phyloP scores from a whole-genome alignment of 1,284 basidiomycete species.

The Tylopilus orsonianus region DNA sequence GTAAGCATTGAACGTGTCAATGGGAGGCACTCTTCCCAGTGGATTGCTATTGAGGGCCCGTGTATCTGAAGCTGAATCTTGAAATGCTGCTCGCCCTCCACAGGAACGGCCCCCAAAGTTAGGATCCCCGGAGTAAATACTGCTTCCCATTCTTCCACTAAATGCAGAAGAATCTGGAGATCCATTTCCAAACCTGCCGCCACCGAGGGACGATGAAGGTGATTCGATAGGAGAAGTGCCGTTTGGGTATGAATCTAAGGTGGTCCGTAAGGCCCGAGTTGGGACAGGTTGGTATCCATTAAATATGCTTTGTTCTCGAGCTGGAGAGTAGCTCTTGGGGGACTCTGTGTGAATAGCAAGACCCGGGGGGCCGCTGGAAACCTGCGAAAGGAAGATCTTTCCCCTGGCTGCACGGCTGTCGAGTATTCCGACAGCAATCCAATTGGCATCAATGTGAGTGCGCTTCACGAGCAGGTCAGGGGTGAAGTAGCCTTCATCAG shows the following conservation, averaged over 20 bases:
- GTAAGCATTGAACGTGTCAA: conserved; percentile 47
- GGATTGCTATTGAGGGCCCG: conserved; percentile 36
- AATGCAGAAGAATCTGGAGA: conserved; percentile 67
- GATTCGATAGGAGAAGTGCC: conserved; percentile 61
- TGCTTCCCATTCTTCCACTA: conserved; percentile 45
- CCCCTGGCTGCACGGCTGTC: conserved; percentile 48
- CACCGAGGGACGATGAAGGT: conserved; percentile 67
- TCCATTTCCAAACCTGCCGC: conserved; percentile 57
- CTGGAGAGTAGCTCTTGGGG: conserved; percentile 34
- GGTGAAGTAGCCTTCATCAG: conserved; percentile 89
- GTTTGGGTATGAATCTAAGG: conserved; percentile 58
- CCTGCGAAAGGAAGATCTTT: conserved; percentile 64
- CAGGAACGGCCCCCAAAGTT: conserved; percentile 34
- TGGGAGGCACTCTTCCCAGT: conserved; percentile 37
- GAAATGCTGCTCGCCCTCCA: conserved; percentile 37
- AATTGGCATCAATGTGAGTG: conserved; percentile 61
- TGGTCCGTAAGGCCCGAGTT: conserved; percentile 53
- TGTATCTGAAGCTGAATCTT: conserved; percentile 37
- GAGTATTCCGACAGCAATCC: conserved; percentile 63
- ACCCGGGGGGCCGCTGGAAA: conserved; percentile 52
- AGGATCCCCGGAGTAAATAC: conserved; percentile 38
- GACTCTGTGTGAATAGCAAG: conserved; percentile 48
- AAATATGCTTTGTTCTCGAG: conserved; percentile 41
- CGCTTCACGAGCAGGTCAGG: conserved; percentile 84
- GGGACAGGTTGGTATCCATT: conserved; percentile 65